phyloP scores from a whole-genome alignment of 2,329 filamentous ascomycete genomes.

The Cladosporium austrohemisphaericum region DNA sequence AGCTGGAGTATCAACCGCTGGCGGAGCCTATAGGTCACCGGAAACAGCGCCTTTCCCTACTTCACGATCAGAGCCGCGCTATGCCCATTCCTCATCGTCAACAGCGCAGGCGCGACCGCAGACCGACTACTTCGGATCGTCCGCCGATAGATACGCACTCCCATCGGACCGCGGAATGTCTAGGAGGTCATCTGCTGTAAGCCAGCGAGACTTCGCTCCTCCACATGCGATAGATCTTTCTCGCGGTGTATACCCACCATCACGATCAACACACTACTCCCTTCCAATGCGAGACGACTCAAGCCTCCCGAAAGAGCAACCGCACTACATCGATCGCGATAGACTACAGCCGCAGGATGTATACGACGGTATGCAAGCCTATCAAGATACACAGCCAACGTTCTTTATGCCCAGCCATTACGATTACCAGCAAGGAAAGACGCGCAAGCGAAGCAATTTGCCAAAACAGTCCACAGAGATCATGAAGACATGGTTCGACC shows the following conservation, averaged over 20 bases:
- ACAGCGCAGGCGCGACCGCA: background rate
- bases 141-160: conserved; percentile 5
- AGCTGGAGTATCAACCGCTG: background rate
- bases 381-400: conserved; percentile 21
- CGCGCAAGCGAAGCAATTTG: conserved; percentile 36
- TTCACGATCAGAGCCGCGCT: background rate
- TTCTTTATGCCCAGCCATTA: conserved; percentile 35
- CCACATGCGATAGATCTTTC: conserved; percentile 11
- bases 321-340: conserved; percentile 1
- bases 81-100: background rate
- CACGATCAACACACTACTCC: conserved; percentile 1
- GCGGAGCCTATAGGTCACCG: background rate
- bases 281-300: conserved; percentile 4
- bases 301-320: background rate
- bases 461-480: conserved; percentile 39
- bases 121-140: conserved; percentile 2
- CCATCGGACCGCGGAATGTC: conserved; percentile 1
- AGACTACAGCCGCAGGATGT: background rate
- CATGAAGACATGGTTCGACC: conserved; percentile 40
- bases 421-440: conserved; percentile 36
- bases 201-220: conserved; percentile 19
- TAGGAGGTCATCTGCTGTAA: conserved; percentile 20
- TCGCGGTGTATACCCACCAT: conserved; percentile 10
- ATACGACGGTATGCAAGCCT: conserved; percentile 19
- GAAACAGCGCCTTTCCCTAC: background rate